phyloP scores from a whole-genome alignment of 306 rosid genomes.

The Alnus rubra region DNA sequence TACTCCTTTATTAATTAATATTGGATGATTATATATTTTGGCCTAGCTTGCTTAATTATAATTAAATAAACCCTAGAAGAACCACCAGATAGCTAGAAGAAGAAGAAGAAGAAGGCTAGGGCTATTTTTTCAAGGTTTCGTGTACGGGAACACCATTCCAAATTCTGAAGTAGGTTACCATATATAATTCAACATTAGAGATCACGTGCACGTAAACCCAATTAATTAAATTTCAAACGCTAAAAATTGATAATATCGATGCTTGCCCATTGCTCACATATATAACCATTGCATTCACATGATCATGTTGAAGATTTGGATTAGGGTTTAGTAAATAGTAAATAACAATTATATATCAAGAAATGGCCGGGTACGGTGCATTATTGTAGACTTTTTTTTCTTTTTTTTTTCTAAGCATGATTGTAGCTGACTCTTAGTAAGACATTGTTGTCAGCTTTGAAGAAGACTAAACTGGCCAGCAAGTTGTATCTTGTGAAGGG shows the following conservation, averaged over 20 bases:
- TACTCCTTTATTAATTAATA: neutral
- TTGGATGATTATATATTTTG: neutral
- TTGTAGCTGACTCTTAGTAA: no score
- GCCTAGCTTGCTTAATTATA: neutral
- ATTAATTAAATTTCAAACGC: no score
- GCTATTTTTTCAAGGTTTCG: neutral
- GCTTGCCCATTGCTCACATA: no score
- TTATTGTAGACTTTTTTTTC: no score
- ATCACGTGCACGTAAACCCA: no score
- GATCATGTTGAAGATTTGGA: no score
- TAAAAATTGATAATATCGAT: no score
- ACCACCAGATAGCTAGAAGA: neutral
- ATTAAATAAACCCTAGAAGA: neutral
- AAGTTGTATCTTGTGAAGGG: neutral
- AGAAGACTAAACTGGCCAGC: neutral
- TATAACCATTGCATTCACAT: no score
- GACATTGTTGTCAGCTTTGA: neutral
- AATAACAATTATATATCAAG: no score
- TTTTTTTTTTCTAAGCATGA: no score
- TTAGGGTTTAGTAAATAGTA: no score
- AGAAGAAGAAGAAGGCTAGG: neutral
- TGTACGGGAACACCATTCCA: neutral
- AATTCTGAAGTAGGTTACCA: neutral
- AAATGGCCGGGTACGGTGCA: no score
- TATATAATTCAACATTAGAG: neutral